A percentile compares a stretch with the other conserved stretches of the same genome.
Evolutionary conservation across 176 grass and related monocot genomes (phyloP).

Genomic region (Oryza brachyantha): DNA sequence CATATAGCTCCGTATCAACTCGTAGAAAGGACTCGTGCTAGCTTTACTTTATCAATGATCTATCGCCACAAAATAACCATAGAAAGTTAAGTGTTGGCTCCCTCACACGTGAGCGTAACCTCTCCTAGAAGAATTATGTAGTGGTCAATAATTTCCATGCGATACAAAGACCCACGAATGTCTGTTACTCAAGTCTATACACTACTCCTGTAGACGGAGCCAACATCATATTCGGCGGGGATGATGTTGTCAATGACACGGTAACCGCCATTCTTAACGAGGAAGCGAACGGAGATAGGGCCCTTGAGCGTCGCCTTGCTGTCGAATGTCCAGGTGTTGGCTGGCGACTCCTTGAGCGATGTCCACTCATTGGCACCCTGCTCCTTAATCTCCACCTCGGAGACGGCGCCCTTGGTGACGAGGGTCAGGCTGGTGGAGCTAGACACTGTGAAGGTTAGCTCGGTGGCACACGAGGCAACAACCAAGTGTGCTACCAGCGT

Average conservation of each 20-base stretch:
- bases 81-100: background rate
- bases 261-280: background rate
- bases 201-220: background rate
- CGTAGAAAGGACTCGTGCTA: background rate
- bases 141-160: background rate
- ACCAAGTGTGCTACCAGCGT: background rate
- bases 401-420: background rate
- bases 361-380: background rate
- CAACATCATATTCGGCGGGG: background rate
- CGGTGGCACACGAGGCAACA: background rate
- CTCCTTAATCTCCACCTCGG: background rate
- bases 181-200: background rate
- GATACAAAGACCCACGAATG: background rate
- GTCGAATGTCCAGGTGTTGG: background rate
- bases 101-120: no score
- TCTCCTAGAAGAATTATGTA: background rate
- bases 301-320: background rate
- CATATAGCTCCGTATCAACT: background rate
- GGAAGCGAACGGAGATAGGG: background rate
- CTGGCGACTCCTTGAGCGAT: background rate
- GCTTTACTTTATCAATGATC: background rate
- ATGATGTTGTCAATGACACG: background rate
- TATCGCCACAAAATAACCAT: background rate
- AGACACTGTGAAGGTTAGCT: background rate
- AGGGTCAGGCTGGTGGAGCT: background rate